These are phyloP conservation scores for Graphilbum ipis-grandicollis DNA, from an alignment of 2,329 filamentous ascomycete species.

Conservation along the genomic window DNA sequence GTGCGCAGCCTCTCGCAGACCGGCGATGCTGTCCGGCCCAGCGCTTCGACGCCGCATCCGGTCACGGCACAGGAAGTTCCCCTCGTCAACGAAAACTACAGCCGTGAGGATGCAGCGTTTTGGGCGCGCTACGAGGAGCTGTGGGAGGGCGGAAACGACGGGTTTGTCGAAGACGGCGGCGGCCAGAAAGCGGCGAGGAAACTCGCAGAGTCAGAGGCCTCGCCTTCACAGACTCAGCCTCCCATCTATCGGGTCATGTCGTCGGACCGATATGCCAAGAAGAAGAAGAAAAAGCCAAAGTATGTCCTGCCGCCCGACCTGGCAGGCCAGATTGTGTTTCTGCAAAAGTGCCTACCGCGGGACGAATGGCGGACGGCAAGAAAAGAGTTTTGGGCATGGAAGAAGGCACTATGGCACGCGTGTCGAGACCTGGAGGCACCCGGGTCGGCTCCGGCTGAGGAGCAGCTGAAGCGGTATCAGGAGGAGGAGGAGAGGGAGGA, in stretches of 20 bases:
- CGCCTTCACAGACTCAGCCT: too few species aligned
- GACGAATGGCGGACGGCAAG: neutral
- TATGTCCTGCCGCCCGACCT: neutral
- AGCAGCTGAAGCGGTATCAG: too few species aligned
- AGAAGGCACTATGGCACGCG: too few species aligned
- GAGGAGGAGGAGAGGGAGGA: too few species aligned
- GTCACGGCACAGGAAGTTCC: too few species aligned
- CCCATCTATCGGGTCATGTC: too few species aligned
- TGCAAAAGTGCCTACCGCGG: neutral
- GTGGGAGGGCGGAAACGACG: constrained; percentile 3
- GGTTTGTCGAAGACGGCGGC: too few species aligned
- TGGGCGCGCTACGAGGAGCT: constrained; percentile 4
- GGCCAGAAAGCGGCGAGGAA: too few species aligned
- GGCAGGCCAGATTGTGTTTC: neutral
- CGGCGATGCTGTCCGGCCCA: neutral
- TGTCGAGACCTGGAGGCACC: too few species aligned
- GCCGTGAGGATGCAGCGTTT: neutral
- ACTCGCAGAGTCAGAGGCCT: too few species aligned
- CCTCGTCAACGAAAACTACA: neutral
- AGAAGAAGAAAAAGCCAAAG: neutral
- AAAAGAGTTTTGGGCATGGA: constrained; percentile 6
- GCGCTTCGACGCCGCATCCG: neutral
- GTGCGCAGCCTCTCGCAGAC: neutral
- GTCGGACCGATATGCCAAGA: neutral
- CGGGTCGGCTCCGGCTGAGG: too few species aligned